Percentiles rank a stretch among this genome's conserved stretches.
Evolutionary conservation across 805 yeast genomes (phyloP).

Genomic region (Metschnikowia lunata): DNA sequence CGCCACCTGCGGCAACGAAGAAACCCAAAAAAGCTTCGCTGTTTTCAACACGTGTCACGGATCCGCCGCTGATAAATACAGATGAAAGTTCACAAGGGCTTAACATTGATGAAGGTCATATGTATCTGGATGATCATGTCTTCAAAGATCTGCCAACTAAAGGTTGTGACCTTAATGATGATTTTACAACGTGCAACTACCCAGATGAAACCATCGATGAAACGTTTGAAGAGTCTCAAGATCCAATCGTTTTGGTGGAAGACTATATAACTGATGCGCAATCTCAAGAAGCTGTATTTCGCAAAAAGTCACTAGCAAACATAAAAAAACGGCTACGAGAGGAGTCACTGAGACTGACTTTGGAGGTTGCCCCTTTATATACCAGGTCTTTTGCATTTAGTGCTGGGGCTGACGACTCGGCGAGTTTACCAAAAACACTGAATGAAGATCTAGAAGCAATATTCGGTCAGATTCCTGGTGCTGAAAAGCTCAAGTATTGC

Average conservation of each 20-base stretch:
- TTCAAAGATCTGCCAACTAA: neutral
- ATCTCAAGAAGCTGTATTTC: slow-evolving; percentile 14
- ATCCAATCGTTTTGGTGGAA: slow-evolving; percentile 49
- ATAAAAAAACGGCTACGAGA: slow-evolving; percentile 27
- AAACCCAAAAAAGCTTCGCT: slow-evolving; percentile 7
- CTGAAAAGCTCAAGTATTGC: slow-evolving; percentile 45
- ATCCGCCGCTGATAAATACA: neutral
- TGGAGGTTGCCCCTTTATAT: neutral
- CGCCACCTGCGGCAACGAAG: slow-evolving; percentile 40
- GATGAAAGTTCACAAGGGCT: neutral
- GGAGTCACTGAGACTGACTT: slow-evolving; percentile 1
- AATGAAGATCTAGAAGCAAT: slow-evolving; percentile 32
- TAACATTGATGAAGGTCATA: too few relatives aligned
- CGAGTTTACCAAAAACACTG: neutral
- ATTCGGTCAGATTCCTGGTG: slow-evolving; percentile 37
- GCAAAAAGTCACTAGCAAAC: slow-evolving; percentile 35
- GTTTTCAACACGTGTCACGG: neutral
- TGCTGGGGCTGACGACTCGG: neutral
- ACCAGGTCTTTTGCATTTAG: neutral
- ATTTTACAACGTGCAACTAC: neutral
- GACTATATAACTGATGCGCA: slow-evolving; percentile 40
- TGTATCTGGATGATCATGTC: neutral
- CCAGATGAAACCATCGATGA: slow-evolving; percentile 12
- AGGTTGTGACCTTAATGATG: neutral
- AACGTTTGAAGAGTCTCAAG: slow-evolving; percentile 24